Conservation (phyloP, 2,329 filamentous ascomycete genomes). For the Fusarium virguliforme region DNA sequence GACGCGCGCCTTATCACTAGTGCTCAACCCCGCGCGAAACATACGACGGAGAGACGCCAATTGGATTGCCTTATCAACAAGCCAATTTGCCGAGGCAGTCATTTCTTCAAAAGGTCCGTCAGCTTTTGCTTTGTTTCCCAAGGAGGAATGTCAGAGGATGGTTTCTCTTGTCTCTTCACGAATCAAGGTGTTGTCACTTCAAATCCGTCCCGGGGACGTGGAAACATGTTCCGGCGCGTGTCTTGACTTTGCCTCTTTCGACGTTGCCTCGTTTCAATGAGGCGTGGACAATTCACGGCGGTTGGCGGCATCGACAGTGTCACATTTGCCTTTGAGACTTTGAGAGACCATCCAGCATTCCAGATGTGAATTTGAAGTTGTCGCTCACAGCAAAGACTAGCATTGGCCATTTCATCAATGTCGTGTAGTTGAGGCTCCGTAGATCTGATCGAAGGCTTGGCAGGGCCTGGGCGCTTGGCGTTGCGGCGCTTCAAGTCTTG, state of each 20-base stretch:
- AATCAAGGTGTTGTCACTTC: not conserved
- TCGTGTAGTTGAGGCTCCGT: slow-evolving; percentile 4
- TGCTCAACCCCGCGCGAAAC: slow-evolving; percentile 9
- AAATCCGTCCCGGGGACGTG: not conserved
- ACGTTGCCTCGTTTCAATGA: too few species aligned
- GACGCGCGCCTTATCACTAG: slow-evolving; percentile 10
- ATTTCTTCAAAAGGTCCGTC: slow-evolving; percentile 6
- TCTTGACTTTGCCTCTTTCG: too few species aligned
- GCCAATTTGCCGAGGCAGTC: slow-evolving; percentile 9
- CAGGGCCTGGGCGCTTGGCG: slow-evolving; percentile 9
- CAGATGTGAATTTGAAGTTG: not conserved
- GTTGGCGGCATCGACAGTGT: too few species aligned
- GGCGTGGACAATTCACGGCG: too few species aligned
- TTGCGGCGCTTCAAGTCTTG: not conserved
- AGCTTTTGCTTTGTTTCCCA: not conserved
- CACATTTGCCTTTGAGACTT: not conserved
- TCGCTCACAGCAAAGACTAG: not conserved
- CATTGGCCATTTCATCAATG: not conserved
- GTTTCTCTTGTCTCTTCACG: not conserved
- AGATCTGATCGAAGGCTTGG: slow-evolving; percentile 12
- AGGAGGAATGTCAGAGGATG: slow-evolving; percentile 7
- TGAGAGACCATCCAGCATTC: not conserved
- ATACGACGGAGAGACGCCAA: slow-evolving; percentile 6
- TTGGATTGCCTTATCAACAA: slow-evolving; percentile 12
- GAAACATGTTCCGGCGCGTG: not conserved